Conservation (phyloP, 2,329 filamentous ascomycete genomes). For the Diaporthe batatas region DNA sequence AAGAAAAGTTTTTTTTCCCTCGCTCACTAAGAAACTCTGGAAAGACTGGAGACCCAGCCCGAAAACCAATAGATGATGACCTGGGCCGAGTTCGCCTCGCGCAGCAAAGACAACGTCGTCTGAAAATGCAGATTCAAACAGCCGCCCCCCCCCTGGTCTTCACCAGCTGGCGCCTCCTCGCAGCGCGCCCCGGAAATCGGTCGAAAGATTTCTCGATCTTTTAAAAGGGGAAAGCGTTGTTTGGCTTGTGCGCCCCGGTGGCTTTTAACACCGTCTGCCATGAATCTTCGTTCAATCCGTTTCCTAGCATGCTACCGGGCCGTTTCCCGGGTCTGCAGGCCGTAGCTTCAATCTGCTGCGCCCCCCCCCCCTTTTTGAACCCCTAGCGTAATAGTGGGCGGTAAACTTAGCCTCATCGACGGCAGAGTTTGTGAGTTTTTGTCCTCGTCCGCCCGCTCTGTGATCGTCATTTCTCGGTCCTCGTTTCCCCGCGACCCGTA, state of each 20-base stretch:
- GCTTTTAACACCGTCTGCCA: not conserved
- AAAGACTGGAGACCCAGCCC: constrained; percentile 9
- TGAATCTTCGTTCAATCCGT: not conserved
- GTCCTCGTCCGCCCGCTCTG: not conserved
- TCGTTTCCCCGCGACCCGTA: constrained; percentile 6
- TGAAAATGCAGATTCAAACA: constrained; percentile 30
- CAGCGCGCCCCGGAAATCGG: not conserved
- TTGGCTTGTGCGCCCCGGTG: constrained; percentile 18
- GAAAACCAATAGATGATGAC: constrained; percentile 5
- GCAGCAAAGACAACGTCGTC: constrained; percentile 16
- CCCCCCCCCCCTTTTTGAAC: not conserved
- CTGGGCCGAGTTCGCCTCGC: constrained; percentile 5
- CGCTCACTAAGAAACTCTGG: not conserved
- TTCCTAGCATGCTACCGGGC: not conserved
- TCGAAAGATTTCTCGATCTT: not conserved
- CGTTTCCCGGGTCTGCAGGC: not conserved
- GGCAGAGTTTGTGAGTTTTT: constrained; percentile 10
- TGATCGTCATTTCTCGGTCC: constrained; percentile 33
- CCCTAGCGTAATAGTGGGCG: not conserved
- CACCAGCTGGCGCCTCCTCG: not conserved
- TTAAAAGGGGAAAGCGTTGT: not conserved
- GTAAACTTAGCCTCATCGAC: not conserved
- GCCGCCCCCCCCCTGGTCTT: not conserved
- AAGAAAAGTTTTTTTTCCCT: not conserved
- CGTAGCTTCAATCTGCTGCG: not conserved